phyloP scores from a whole-genome alignment of 768 basidiomycete genomes.

The Amanita pallidorosea region DNA sequence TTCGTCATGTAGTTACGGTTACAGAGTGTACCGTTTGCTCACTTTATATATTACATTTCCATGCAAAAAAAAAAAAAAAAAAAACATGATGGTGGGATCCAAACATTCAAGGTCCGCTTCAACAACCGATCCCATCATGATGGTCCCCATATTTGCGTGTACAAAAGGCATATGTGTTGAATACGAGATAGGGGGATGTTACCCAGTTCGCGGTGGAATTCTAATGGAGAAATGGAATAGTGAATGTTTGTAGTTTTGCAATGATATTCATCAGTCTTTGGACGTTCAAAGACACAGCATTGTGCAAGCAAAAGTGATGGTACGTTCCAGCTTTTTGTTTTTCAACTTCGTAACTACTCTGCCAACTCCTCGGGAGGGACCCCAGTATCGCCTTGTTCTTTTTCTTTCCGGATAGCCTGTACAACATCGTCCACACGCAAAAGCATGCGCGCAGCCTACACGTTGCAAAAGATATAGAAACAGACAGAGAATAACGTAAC shows the following conservation, averaged over 20 bases:
- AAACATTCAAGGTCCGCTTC: too few species aligned
- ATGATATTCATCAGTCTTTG: too few species aligned
- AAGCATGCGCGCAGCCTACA: conserved; percentile 69
- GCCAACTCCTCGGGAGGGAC: conserved; percentile 5
- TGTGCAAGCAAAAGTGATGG: neutral
- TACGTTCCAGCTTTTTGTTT: neutral
- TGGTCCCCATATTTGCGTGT: too few species aligned
- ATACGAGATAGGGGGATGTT: too few species aligned
- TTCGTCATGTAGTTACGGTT: too few species aligned
- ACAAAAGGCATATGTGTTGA: too few species aligned
- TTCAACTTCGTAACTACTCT: conserved; percentile 6
- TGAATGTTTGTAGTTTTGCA: neutral
- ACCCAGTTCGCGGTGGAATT: too few species aligned
- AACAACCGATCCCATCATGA: too few species aligned
- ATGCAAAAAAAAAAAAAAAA: too few species aligned
- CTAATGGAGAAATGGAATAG: neutral
- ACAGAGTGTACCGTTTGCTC: too few species aligned
- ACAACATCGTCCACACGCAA: conserved; percentile 93
- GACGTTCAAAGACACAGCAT: neutral
- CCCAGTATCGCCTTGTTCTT: conserved; percentile 29
- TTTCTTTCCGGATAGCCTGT: conserved; percentile 73
- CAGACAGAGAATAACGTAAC: neutral
- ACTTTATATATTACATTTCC: too few species aligned
- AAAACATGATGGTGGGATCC: too few species aligned
- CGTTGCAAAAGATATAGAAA: neutral